These are phyloP conservation scores for Zoysia matrella DNA, from an alignment of 202 grass and related monocot species.

Conservation along the genomic window DNA sequence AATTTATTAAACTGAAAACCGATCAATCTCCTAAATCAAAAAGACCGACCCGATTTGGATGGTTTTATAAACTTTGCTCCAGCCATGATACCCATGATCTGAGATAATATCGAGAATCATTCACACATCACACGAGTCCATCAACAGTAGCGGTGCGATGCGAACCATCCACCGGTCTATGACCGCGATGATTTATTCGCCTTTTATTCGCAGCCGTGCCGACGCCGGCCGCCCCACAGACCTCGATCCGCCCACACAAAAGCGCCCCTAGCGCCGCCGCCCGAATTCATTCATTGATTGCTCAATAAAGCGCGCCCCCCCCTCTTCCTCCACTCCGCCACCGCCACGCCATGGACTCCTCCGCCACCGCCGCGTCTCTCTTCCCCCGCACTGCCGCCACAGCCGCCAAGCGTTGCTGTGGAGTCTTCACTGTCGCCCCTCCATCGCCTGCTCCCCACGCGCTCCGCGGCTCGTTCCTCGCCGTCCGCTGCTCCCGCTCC, in stretches of 20 bases:
- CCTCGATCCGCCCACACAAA: slow-evolving; percentile 6
- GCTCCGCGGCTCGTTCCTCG: neutral
- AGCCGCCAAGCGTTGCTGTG: neutral
- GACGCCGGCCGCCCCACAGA: neutral
- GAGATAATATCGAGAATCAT: no score
- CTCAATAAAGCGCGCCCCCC: slow-evolving; percentile 22
- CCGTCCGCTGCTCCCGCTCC: slow-evolving; percentile 42
- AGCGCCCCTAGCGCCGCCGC: neutral
- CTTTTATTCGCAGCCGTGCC: neutral
- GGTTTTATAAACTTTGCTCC: no score
- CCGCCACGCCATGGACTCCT: slow-evolving; percentile 33
- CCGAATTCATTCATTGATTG: slow-evolving; percentile 9
- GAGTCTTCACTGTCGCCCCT: neutral
- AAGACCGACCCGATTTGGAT: no score
- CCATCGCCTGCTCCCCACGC: neutral
- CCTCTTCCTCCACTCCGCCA: neutral
- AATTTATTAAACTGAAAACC: no score
- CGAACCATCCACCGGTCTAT: neutral
- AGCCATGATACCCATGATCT: no score
- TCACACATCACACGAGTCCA: neutral
- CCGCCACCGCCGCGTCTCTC: slow-evolving; percentile 29
- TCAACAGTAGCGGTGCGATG: neutral
- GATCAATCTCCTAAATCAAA: no score
- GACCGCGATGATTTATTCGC: neutral
- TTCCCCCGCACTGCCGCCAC: neutral